Base-by-base conservation (phyloP, 1,139 yeast species). In the Scheffersomyces titani region DNA sequence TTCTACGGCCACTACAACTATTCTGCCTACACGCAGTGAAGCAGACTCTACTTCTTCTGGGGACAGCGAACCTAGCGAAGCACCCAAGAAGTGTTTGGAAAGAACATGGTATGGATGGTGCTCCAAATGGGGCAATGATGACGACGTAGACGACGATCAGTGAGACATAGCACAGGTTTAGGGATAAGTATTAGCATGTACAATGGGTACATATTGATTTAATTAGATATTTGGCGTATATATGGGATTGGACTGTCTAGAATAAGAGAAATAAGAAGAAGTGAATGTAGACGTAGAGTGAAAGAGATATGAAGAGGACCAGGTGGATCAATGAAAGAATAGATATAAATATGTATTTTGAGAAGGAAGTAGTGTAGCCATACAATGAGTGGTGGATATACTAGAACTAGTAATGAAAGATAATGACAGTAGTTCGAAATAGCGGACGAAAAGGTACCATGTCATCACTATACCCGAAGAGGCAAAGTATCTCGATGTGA, bases 31-130 rank as follows among this genome's bases (percentile, higher is more conserved):
- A 52, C 56, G 65, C 3, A 19, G 48, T 11, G 49, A 40, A 7
- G 49, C 48, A 5, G 24, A 46, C 40, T 13, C 49, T 20, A 44
- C 52, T 21, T 40, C 52, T 20, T 16, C 20, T 11, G 24, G 18
- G n/a, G 16, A 7, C 45, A 22, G 47, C 20, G 11, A 36, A 7
- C 21, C 47, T 5, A 58, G 63, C 21, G 65, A 59, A 6, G 58
- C 57, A 5, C 77, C 79, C 3, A 63, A 71, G 58, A 78, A 77
- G 61, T 79, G 83, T 61, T 63, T 78, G 50, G 67, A 75, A 61
- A 63, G 83, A 56, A 76, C 81, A 0, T 79, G 83, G 83, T 79
- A 78, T 59, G 83, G 83, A 3, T 77, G 82, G 81, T 79, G 83
- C 59, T 57, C 64, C 19, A 63, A 74, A 64, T 79, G 82, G 81